Evolutionary conservation across 1,284 basidiomycete genomes (phyloP).

Genomic region (Pterula multifida): DNA sequence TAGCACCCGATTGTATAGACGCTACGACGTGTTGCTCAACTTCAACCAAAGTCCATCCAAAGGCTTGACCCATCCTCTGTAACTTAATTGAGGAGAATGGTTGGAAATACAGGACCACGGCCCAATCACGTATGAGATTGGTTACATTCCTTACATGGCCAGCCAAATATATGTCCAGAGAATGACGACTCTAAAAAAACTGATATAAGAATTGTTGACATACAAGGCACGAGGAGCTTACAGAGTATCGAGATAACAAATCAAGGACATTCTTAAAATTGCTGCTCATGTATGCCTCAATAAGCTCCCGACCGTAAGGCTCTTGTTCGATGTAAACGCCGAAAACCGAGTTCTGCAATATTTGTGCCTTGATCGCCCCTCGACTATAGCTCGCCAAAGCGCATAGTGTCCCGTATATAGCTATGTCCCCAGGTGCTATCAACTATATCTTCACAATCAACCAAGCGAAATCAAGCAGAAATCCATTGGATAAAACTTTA

Average conservation of each 20-base stretch:
- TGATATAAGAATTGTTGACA: slow-evolving; percentile 1
- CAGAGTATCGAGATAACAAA: slow-evolving; percentile 60
- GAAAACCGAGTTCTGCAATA: slow-evolving; percentile 63
- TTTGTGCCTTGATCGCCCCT: slow-evolving; percentile 50
- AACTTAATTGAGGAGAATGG: slow-evolving; percentile 76
- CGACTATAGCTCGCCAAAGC: slow-evolving; percentile 68
- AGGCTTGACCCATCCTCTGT: slow-evolving; percentile 68
- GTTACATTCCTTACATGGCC: slow-evolving; percentile 50
- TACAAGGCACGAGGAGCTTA: slow-evolving; percentile 21
- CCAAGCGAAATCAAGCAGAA: too few relatives aligned
- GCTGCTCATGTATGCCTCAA: slow-evolving; percentile 73
- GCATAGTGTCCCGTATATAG: slow-evolving; percentile 73
- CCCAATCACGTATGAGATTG: slow-evolving; percentile 54
- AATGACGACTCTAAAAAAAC: slow-evolving; percentile 49
- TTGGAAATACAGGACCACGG: slow-evolving; percentile 75
- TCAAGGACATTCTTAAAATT: slow-evolving; percentile 74
- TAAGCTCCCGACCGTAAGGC: slow-evolving; percentile 71
- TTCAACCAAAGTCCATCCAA: slow-evolving; percentile 66
- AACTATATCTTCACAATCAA: slow-evolving; percentile 30
- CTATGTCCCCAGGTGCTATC: slow-evolving; percentile 67
- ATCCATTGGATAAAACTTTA: slow-evolving; percentile 13
- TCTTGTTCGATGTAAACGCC: slow-evolving; percentile 75
- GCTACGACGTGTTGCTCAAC: slow-evolving; percentile 59
- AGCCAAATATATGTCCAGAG: slow-evolving; percentile 64
- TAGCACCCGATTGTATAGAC: slow-evolving; percentile 63